Evolutionary conservation across 768 basidiomycete genomes (phyloP).

Genomic region (Leccinellum rugosiceps): DNA sequence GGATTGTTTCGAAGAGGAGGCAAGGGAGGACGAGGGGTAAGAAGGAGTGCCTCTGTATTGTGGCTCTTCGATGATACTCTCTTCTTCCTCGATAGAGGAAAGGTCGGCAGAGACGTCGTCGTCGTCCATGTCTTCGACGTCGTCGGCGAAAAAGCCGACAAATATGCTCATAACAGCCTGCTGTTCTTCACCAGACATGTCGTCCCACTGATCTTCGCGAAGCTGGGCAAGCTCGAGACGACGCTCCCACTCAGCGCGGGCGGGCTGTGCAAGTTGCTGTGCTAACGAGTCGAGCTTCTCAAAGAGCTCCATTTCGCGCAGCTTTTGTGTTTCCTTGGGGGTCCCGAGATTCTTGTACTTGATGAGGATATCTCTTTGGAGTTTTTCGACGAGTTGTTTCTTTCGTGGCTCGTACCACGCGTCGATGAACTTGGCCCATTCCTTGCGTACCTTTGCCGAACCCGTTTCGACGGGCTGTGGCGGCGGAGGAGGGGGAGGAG

Average conservation of each 20-base stretch:
- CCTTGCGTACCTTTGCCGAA: slow-evolving; percentile 28
- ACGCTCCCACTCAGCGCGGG: slow-evolving; percentile 33
- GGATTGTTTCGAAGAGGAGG: slow-evolving; percentile 6
- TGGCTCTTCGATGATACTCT: slow-evolving; percentile 18
- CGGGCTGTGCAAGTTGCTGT: slow-evolving; percentile 26
- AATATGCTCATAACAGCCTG: slow-evolving; percentile 30
- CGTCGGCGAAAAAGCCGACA: slow-evolving; percentile 28
- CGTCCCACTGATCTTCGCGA: slow-evolving; percentile 29
- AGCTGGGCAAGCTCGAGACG: slow-evolving; percentile 30
- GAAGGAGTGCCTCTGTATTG: slow-evolving; percentile 3
- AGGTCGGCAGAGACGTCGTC: slow-evolving; percentile 4
- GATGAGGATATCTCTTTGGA: slow-evolving; percentile 27
- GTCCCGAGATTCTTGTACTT: slow-evolving; percentile 31
- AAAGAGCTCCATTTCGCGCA: slow-evolving; percentile 29
- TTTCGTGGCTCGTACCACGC: slow-evolving; percentile 31
- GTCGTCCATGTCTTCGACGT: slow-evolving; percentile 22
- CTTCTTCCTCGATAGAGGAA: slow-evolving; percentile 20
- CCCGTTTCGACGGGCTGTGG: slow-evolving; percentile 17
- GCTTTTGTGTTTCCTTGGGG: slow-evolving; percentile 25
- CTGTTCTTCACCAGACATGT: slow-evolving; percentile 32
- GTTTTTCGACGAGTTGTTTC: slow-evolving; percentile 28
- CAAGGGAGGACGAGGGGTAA: neutral
- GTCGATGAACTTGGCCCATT: slow-evolving; percentile 28
- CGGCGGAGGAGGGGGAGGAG: slow-evolving; percentile 12
- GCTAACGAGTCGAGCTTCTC: slow-evolving; percentile 22